phyloP scores from a whole-genome alignment of 176 grass and related monocot species.

The Raddia guianensis region DNA sequence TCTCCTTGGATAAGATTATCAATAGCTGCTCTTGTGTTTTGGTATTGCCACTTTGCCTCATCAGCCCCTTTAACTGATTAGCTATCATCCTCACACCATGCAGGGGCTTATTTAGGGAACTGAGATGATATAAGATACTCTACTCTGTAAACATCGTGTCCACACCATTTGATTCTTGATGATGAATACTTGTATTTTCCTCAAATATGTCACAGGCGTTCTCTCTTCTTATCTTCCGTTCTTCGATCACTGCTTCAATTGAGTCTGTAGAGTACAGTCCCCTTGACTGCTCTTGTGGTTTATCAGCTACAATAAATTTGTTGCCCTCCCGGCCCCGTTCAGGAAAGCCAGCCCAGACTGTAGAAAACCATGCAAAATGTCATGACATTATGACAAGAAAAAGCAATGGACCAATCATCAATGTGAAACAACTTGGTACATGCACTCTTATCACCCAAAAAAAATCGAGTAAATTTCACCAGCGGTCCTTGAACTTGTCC shows the following conservation, averaged over 20 bases:
- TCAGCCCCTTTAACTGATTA: background rate
- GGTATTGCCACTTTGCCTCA: background rate
- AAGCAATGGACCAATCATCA: background rate
- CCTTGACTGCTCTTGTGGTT: conserved; percentile 54
- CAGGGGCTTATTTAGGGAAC: background rate
- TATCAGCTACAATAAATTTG: conserved; percentile 69
- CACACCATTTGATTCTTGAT: conserved; percentile 54
- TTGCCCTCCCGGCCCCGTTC: conserved; percentile 69
- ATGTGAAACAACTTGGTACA: background rate
- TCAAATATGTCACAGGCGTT: conserved; percentile 66
- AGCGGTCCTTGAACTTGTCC: too few relatives aligned
- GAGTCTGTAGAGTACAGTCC: conserved; percentile 67
- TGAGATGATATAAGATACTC: background rate
- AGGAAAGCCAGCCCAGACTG: conserved; percentile 83
- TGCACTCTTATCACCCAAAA: background rate
- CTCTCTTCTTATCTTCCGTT: conserved; percentile 62
- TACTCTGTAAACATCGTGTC: conserved; percentile 53
- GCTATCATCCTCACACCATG: background rate
- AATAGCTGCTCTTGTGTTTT: background rate
- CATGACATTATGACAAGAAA: background rate
- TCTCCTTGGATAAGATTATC: background rate
- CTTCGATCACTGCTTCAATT: conserved; percentile 65
- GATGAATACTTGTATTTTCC: conserved; percentile 48
- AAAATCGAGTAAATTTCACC: too few relatives aligned
- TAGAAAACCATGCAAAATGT: conserved; percentile 20